Conservation (phyloP, 2,329 filamentous ascomycete genomes). For the Colletotrichum caudatum region DNA sequence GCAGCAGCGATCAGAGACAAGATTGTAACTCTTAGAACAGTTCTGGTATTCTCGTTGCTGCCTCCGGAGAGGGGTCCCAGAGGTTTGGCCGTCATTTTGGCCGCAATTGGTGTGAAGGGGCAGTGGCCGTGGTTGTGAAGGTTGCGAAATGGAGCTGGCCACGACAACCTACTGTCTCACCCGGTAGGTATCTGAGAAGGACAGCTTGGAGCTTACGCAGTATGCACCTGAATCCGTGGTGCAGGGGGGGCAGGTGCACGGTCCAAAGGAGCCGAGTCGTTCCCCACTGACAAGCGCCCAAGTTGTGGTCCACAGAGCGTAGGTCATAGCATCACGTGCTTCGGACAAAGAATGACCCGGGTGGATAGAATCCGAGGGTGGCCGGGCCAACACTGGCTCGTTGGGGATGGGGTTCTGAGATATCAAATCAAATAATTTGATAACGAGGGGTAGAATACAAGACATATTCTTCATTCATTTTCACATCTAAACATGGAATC, state of each 20-base stretch:
- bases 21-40: slow-evolving; percentile 89
- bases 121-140: slow-evolving; percentile 40
- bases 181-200: slow-evolving; percentile 48
- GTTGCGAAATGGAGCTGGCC: slow-evolving; percentile 39
- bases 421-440: not conserved
- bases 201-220: slow-evolving; percentile 59
- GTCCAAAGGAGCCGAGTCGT: slow-evolving; percentile 34
- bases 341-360: slow-evolving; percentile 37
- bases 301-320: slow-evolving; percentile 14
- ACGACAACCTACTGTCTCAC: slow-evolving; percentile 38
- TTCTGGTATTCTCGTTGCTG: slow-evolving; percentile 83
- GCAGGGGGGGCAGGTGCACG: slow-evolving; percentile 35
- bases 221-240: slow-evolving; percentile 37
- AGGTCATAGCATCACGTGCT: slow-evolving; percentile 21
- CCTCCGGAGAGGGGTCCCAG: slow-evolving; percentile 77
- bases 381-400: slow-evolving; percentile 9
- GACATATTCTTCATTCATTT: not conserved
- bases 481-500: not conserved
- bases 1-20: slow-evolving; percentile 91
- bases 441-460: too few relatives aligned
- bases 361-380: not conserved
- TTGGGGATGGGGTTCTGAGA: not conserved
- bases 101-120: slow-evolving; percentile 46
- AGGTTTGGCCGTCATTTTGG: slow-evolving; percentile 59
- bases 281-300: slow-evolving; percentile 15